phyloP scores from a whole-genome alignment of 2,329 filamentous ascomycete species.

The Dothiorella sarmentorum region DNA sequence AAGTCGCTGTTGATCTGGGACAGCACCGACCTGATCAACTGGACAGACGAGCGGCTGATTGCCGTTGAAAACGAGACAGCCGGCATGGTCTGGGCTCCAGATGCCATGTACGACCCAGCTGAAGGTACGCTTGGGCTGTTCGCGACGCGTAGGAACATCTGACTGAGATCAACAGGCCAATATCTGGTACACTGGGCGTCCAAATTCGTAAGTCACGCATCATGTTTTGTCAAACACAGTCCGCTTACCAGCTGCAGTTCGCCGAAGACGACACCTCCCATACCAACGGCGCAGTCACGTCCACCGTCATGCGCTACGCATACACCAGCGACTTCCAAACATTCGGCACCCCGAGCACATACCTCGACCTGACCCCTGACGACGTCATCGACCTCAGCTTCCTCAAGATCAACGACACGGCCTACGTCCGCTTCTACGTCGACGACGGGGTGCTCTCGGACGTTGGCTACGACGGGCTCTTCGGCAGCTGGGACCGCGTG shows the following conservation, averaged over 20 bases:
- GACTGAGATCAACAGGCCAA: background rate
- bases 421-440: constrained; percentile 20
- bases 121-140: background rate
- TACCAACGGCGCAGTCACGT: constrained; percentile 10
- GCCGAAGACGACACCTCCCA: constrained; percentile 14
- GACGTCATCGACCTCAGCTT: constrained; percentile 21
- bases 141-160: background rate
- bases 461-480: constrained; percentile 19
- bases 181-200: constrained; percentile 13
- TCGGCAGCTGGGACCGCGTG: constrained; percentile 17
- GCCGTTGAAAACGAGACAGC: constrained; percentile 19
- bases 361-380: constrained; percentile 12
- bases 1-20: constrained; percentile 20
- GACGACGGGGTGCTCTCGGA: constrained; percentile 20
- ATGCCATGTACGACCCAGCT: constrained; percentile 19
- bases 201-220: constrained; percentile 18
- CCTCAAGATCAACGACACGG: constrained; percentile 20
- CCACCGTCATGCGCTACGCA: constrained; percentile 19
- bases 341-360: constrained; percentile 15
- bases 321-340: constrained; percentile 21
- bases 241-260: constrained; percentile 3
- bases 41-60: constrained; percentile 19
- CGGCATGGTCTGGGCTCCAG: constrained; percentile 22
- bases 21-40: constrained; percentile 19
- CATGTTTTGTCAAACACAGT: background rate